Conservation (phyloP, 495 filamentous ascomycete genomes). For the Paragyromitra xinjiangensis region DNA sequence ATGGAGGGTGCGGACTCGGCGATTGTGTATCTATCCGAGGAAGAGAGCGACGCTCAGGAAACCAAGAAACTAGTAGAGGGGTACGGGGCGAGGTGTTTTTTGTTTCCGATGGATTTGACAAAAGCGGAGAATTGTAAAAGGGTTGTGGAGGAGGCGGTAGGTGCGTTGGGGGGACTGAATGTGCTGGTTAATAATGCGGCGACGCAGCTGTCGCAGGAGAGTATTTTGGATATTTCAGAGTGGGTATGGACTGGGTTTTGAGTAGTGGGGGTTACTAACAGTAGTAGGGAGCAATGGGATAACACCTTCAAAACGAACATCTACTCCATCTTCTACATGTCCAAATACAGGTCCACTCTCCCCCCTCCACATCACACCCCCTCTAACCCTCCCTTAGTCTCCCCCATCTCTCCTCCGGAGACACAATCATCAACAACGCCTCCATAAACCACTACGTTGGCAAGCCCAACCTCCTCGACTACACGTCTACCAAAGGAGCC, state of each 20-base stretch:
- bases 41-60: conserved; percentile 79
- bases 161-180: conserved; percentile 73
- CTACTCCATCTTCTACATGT: conserved; percentile 76
- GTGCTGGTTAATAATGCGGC: conserved; percentile 85
- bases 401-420: conserved; percentile 77
- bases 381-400: conserved; percentile 59
- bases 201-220: conserved; percentile 76
- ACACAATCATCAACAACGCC: conserved; percentile 84
- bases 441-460: conserved; percentile 83
- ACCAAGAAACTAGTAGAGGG: conserved; percentile 74
- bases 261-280: conserved; percentile 20
- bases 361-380: background rate
- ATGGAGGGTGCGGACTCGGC: conserved; percentile 82
- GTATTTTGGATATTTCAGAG: conserved; percentile 78
- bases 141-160: conserved; percentile 71
- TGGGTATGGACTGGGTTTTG: conserved; percentile 57
- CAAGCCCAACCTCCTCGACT: conserved; percentile 83
- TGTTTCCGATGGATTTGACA: conserved; percentile 70
- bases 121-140: conserved; percentile 73
- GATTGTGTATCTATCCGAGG: conserved; percentile 78
- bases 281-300: conserved; percentile 75
- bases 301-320: conserved; percentile 79
- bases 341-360: conserved; percentile 69
- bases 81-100: conserved; percentile 69
- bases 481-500: conserved; percentile 84